Conservation (phyloP, 305 asterid genomes). For the Fraxinus floribunda region DNA sequence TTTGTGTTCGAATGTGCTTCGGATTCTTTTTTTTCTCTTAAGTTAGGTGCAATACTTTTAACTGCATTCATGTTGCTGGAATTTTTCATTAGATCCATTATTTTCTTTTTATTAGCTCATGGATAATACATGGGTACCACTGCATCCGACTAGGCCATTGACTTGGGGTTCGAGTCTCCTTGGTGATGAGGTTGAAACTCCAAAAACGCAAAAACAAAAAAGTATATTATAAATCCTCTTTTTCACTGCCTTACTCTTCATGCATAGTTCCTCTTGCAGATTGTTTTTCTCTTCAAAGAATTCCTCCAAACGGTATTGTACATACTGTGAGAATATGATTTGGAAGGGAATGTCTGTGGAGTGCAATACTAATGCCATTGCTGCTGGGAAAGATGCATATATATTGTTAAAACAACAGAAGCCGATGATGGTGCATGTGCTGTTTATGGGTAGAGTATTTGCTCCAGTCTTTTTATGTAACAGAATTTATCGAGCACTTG, state of each 20-base stretch:
- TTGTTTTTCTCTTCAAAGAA: conserved; percentile 48
- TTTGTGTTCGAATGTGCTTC: conserved; percentile 1
- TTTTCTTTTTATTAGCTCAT: background rate
- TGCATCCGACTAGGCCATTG: too few species aligned
- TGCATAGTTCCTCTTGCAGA: conserved; percentile 40
- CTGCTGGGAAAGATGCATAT: conserved; percentile 81
- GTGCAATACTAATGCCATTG: conserved; percentile 60
- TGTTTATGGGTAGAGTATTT: conserved; percentile 64
- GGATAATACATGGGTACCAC: background rate
- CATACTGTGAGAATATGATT: conserved; percentile 57
- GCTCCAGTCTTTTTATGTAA: background rate
- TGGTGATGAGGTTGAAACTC: too few species aligned
- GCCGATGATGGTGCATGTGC: conserved; percentile 67
- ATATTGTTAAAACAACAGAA: conserved; percentile 50
- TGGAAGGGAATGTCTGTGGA: conserved; percentile 53
- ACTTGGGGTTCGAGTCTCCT: too few species aligned
- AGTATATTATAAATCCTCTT: background rate
- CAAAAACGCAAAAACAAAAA: too few species aligned
- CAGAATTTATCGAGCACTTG: background rate
- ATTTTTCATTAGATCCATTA: background rate
- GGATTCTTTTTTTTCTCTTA: background rate
- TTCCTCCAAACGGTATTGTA: conserved; percentile 50
- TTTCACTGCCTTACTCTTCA: conserved; percentile 11
- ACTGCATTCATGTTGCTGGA: background rate
- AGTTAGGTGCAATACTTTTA: conserved; percentile 4